These are phyloP conservation scores for Ceratobasidium sp. DNA, from an alignment of 1,284 basidiomycete species.

Conservation along the genomic window DNA sequence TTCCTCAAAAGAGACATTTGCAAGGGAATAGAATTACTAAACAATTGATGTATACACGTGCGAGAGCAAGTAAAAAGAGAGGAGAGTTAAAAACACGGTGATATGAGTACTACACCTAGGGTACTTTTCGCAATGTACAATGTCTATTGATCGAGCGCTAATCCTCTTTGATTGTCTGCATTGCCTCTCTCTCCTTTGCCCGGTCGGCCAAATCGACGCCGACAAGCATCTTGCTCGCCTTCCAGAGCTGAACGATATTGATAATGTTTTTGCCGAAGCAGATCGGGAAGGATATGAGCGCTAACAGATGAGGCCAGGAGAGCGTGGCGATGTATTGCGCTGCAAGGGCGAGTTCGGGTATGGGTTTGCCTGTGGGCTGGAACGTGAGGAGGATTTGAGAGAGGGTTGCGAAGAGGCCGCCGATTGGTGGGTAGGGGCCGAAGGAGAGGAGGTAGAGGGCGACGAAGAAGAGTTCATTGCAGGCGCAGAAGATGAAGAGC, in stretches of 20 bases:
- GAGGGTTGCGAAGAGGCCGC: constrained; percentile 51
- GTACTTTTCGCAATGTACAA: constrained; percentile 40
- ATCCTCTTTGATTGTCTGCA: constrained; percentile 46
- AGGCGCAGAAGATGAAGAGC: constrained; percentile 95
- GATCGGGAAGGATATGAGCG: constrained; percentile 76
- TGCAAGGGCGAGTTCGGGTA: constrained; percentile 54
- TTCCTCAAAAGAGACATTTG: background rate
- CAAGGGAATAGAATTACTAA: constrained; percentile 33
- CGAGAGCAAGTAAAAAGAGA: background rate
- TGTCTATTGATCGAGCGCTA: background rate
- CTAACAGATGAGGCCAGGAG: constrained; percentile 89
- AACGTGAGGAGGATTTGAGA: constrained; percentile 51
- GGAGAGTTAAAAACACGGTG: background rate
- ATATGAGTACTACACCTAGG: constrained; percentile 23
- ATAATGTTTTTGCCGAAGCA: constrained; percentile 92
- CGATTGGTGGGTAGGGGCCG: constrained; percentile 74
- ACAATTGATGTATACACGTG: constrained; percentile 24
- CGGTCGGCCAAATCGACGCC: constrained; percentile 91
- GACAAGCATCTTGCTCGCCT: constrained; percentile 95
- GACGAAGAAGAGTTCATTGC: constrained; percentile 98
- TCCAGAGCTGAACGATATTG: constrained; percentile 98
- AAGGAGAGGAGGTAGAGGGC: constrained; percentile 95
- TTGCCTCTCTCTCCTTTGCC: constrained; percentile 73
- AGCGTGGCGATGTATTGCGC: constrained; percentile 59
- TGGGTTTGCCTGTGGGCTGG: constrained; percentile 46